phyloP scores from a whole-genome alignment of 2,329 filamentous ascomycete species.

The Neonectria hederae region DNA sequence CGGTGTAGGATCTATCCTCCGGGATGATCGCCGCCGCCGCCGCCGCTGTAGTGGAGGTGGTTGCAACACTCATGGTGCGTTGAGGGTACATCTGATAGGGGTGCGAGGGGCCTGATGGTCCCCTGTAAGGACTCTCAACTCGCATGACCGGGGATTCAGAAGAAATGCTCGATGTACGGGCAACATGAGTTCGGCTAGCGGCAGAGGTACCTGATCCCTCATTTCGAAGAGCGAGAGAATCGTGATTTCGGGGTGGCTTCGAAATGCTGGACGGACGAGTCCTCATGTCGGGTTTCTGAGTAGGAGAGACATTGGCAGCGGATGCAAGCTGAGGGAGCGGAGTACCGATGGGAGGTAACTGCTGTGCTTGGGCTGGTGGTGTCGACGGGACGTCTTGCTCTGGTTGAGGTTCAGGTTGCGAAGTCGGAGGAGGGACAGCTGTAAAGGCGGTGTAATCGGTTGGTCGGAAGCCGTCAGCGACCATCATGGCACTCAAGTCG shows the following conservation, averaged over 20 bases:
- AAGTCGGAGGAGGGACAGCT: conserved; percentile 25
- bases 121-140: conserved; percentile 73
- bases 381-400: conserved; percentile 19
- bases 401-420: conserved; percentile 29
- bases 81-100: conserved; percentile 89
- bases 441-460: conserved; percentile 30
- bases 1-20: conserved; percentile 60
- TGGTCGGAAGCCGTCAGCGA: conserved; percentile 64
- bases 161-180: conserved; percentile 45
- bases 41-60: conserved; percentile 74
- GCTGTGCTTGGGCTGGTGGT: conserved; percentile 19
- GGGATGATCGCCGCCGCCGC: conserved; percentile 61
- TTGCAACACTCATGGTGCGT: conserved; percentile 74
- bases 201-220: conserved; percentile 54
- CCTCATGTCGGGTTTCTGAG: conserved; percentile 34
- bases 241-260: conserved; percentile 60
- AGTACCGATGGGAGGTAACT: conserved; percentile 16
- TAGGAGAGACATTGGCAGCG: conserved; percentile 32
- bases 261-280: conserved; percentile 64
- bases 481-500: conserved; percentile 58
- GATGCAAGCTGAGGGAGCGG: conserved; percentile 28
- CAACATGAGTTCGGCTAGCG: conserved; percentile 26
- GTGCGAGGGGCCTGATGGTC: conserved; percentile 79
- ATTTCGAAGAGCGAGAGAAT: conserved; percentile 62
- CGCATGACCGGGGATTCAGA: conserved; percentile 52